These are phyloP conservation scores for Xylariaceae sp. DNA, from an alignment of 2,329 filamentous ascomycete genomes.

Conservation along the genomic window DNA sequence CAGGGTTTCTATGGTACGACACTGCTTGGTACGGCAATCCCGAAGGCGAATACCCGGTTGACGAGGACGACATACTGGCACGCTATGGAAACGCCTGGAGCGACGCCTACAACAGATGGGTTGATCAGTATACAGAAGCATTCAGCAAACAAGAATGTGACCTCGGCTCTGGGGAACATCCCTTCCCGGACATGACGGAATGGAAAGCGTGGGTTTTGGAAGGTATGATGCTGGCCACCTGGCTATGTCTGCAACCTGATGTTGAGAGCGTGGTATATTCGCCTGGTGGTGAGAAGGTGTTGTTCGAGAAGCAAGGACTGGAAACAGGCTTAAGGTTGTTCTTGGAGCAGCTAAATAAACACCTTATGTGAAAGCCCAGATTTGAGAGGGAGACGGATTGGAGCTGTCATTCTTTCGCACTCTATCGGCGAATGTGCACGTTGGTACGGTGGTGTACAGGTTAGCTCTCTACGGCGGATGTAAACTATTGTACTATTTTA, in stretches of 20 bases:
- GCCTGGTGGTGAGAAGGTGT: not conserved
- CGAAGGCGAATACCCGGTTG: not conserved
- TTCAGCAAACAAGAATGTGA: constrained; percentile 5
- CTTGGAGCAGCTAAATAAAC: not conserved
- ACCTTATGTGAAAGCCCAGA: no score
- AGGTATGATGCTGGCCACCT: constrained; percentile 5
- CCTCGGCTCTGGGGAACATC: not conserved
- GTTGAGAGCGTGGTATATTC: constrained; percentile 15
- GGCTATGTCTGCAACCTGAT: constrained; percentile 7
- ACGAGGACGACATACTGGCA: not conserved
- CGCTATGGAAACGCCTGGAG: constrained; percentile 7
- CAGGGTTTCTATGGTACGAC: constrained; percentile 5
- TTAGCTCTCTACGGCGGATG: no score
- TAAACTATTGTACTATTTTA: no score
- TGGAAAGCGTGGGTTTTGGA: constrained; percentile 13
- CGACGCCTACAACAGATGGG: constrained; percentile 1
- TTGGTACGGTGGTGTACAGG: no score
- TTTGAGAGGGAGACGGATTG: no score
- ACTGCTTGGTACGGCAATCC: constrained; percentile 1
- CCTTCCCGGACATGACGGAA: not conserved
- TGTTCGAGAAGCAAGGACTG: not conserved
- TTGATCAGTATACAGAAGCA: not conserved
- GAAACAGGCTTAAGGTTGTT: not conserved
- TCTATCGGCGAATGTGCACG: no score
- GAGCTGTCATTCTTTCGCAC: no score